Conservation (phyloP, 2,329 filamentous ascomycete genomes). For the Diaporthe vexans region DNA sequence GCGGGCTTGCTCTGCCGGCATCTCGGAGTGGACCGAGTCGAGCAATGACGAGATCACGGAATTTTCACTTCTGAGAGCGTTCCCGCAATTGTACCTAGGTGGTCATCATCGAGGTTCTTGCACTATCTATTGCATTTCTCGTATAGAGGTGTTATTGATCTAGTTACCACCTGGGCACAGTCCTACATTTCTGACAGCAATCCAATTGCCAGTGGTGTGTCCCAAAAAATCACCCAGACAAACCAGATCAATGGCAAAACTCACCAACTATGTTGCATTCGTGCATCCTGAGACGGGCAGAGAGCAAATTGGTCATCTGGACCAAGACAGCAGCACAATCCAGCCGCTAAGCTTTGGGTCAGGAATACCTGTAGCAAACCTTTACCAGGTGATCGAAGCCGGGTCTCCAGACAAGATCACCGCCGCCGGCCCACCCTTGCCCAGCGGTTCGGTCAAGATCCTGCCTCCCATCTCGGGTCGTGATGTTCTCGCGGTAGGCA, state of each 20-base stretch:
- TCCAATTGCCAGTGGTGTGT: neutral
- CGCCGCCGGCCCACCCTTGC: neutral
- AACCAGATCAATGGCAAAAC: neutral
- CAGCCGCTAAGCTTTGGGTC: slow-evolving; percentile 1
- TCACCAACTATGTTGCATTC: slow-evolving; percentile 1
- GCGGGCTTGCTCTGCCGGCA: neutral
- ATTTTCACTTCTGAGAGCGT: neutral
- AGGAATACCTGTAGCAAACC: neutral
- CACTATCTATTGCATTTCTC: neutral
- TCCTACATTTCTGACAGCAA: neutral
- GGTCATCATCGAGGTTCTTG: neutral
- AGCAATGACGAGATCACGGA: slow-evolving; percentile 9
- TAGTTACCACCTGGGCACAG: neutral
- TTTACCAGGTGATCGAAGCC: slow-evolving; percentile 5
- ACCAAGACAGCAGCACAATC: neutral
- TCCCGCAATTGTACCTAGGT: neutral
- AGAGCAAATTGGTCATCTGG: neutral
- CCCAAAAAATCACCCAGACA: neutral
- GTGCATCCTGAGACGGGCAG: neutral
- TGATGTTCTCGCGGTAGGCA: slow-evolving; percentile 3
- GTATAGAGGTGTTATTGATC: neutral
- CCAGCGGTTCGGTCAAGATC: neutral
- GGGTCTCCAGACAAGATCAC: neutral
- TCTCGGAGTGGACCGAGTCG: slow-evolving; percentile 6
- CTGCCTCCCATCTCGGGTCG: neutral